Evolutionary conservation across 805 yeast species (phyloP).

Genomic region (Ogataea haglerorum): DNA sequence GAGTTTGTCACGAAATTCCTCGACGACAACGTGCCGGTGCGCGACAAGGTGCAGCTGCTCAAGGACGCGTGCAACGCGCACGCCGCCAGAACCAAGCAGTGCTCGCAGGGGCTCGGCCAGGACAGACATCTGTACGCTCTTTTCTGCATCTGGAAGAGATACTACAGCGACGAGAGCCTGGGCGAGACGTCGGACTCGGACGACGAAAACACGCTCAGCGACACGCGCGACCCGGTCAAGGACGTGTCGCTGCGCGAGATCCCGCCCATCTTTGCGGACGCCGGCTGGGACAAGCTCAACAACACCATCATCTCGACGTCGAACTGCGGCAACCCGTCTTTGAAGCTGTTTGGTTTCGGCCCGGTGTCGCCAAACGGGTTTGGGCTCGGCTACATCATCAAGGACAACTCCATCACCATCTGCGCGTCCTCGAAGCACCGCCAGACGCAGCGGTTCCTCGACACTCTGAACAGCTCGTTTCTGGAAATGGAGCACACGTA

Average conservation of each 20-base stretch:
- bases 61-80: constrained; percentile 72
- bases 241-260: constrained; percentile 36
- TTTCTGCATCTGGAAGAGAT: constrained; percentile 81
- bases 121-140: constrained; percentile 88
- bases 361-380: constrained; percentile 89
- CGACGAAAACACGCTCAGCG: constrained; percentile 33
- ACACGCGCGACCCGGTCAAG: constrained; percentile 25
- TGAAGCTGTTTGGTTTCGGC: constrained; percentile 85
- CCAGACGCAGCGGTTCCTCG: constrained; percentile 76
- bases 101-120: constrained; percentile 81
- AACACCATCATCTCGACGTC: constrained; percentile 78
- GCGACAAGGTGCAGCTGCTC: constrained; percentile 57
- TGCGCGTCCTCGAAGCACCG: constrained; percentile 86
- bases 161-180: constrained; percentile 33
- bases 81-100: constrained; percentile 59
- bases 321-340: constrained; percentile 90
- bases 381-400: constrained; percentile 90
- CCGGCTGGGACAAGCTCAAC: constrained; percentile 84
- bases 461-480: constrained; percentile 60
- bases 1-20: constrained; percentile 81
- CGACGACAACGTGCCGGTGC: constrained; percentile 55
- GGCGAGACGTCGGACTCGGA: constrained; percentile 31
- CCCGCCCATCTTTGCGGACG: constrained; percentile 78
- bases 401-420: constrained; percentile 70
- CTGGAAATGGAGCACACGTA: constrained; percentile 54